Conservation (phyloP, 306 rosid genomes). For the Pyrus pyrifolia region DNA sequence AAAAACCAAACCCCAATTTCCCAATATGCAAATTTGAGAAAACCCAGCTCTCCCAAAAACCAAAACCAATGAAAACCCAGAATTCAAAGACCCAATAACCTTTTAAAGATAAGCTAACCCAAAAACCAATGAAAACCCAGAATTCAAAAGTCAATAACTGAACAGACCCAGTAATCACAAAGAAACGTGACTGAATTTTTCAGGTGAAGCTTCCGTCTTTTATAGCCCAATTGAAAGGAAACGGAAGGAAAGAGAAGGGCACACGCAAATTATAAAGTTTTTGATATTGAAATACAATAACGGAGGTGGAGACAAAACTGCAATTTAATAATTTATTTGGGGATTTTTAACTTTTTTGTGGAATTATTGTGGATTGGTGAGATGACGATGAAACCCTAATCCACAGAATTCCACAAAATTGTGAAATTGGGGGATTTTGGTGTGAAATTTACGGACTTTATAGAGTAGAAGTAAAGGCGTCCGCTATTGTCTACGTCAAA, state of each 20-base stretch:
- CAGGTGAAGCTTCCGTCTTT: neutral
- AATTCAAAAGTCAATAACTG: neutral
- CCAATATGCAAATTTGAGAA: neutral
- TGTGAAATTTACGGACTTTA: neutral
- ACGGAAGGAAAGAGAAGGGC: neutral
- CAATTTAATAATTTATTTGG: neutral
- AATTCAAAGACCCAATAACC: neutral
- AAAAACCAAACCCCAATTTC: neutral
- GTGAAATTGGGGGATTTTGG: neutral
- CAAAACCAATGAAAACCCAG: neutral
- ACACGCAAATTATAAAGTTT: neutral
- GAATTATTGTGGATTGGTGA: neutral
- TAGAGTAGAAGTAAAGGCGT: neutral
- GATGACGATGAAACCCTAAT: neutral
- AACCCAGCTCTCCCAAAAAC: slow-evolving; percentile 1
- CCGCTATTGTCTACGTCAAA: neutral
- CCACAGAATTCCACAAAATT: neutral
- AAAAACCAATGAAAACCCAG: slow-evolving; percentile 2
- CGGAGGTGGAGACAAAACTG: slow-evolving; percentile 9
- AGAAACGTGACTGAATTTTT: neutral
- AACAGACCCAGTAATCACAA: neutral
- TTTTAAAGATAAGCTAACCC: neutral
- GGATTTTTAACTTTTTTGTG: no score
- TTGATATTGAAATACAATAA: neutral
- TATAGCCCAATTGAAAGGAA: slow-evolving; percentile 1